Base-by-base conservation (phyloP, 2,329 filamentous ascomycete genomes). In the Colletotrichum siamense region DNA sequence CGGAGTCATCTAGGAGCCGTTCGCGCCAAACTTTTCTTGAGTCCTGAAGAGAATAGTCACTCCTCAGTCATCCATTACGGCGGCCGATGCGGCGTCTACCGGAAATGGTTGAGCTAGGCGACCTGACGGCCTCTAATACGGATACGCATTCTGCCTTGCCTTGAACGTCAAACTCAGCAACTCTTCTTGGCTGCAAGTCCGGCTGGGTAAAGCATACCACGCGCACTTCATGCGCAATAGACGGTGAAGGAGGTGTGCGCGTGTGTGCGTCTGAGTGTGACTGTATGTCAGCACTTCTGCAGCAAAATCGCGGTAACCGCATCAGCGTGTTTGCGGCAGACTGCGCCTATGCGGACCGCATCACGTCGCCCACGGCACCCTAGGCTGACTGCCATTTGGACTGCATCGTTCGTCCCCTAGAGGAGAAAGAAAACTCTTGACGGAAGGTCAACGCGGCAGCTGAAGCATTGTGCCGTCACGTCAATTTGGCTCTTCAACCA, bases 271-370 rank as follows among this genome's bases (percentile, higher is more conserved):
- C 32, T n/a, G 64, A 55, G 49, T 73, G 70, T 65, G 70, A 76
- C 70, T 69, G 73, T 52, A 65, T 64, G 74, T 77, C 74, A 77
- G 74, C 76, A 77, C 74, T 68, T 77, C 70, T 49, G 74, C 74
- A 73, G 59, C 49, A 39, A 67, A 64, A 61, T 67, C 62, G 67
- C 67, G 75, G 70, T 69, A 78, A 49, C 57, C 63, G 75, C 77
- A 78, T 77, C 57, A 72, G 34, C 44, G 44, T 63, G 39, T 73
- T 49, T 62, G 57, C 67, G 24, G 22, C 67, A 24, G 16, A 34
- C 32, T 52, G 75, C 75, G 67, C 77, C 32, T 59, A 77, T 78
- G 67, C 75, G 69, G 63, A 28, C 49, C 32, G 57, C 26, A 59
- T 78, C 75, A 75, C 75, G 69, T 61, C 59, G 30, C 32, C 36